Percentiles rank a stretch among this genome's conserved stretches.
Evolutionary conservation across 768 basidiomycete species (phyloP).

Genomic region (Phallus indusiatus): DNA sequence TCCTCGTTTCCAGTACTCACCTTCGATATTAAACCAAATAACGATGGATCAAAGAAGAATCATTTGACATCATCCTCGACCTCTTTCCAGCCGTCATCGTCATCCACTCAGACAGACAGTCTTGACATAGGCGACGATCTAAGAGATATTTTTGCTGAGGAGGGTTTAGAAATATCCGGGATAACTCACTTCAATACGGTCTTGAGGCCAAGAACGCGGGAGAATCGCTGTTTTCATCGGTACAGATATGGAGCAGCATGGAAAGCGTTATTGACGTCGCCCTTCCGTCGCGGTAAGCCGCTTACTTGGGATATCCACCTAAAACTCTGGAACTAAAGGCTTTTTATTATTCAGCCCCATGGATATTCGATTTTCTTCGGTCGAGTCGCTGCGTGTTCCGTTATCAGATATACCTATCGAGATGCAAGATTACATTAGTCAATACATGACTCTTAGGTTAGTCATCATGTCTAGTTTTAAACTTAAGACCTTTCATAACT

Average conservation of each 20-base stretch:
- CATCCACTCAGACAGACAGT: neutral
- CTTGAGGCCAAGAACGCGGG: neutral
- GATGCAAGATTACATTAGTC: conserved; percentile 30
- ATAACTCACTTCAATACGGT: neutral
- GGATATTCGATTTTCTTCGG: conserved; percentile 44
- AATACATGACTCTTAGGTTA: neutral
- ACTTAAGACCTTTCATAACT: conserved; percentile 16
- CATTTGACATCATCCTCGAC: neutral
- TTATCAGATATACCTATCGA: conserved; percentile 28
- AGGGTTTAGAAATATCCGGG: neutral
- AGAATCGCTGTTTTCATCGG: neutral
- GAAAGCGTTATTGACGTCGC: conserved; percentile 37
- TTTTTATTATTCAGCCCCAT: conserved; percentile 34
- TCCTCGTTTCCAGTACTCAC: conserved; percentile 8
- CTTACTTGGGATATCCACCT: neutral
- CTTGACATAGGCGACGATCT: neutral
- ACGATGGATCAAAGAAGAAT: conserved; percentile 12
- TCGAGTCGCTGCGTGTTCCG: conserved; percentile 23
- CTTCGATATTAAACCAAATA: conserved; percentile 30
- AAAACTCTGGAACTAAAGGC: neutral
- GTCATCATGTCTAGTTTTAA: conserved; percentile 8
- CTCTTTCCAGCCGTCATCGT: neutral
- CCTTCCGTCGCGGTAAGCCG: conserved; percentile 45
- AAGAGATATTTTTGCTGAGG: neutral
- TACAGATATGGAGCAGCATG: conserved; percentile 26